These are phyloP conservation scores for Aspergillus sp. DNA, from an alignment of 2,329 filamentous ascomycete species.

Conservation along the genomic window DNA sequence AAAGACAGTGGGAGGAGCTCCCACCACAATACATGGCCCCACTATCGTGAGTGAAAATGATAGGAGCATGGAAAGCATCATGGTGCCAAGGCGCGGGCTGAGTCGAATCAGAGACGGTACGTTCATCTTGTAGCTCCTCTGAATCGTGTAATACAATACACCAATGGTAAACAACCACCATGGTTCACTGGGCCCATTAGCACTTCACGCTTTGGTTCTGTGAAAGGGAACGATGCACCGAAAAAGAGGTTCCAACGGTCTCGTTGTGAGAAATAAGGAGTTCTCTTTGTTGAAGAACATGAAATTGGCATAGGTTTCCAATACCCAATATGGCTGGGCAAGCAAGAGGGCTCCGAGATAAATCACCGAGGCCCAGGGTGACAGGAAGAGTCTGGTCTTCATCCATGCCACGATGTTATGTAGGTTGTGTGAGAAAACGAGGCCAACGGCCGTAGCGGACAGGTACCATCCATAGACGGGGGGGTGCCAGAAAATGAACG, in stretches of 20 bases:
- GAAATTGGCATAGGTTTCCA: conserved; percentile 66
- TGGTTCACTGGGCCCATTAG: background rate
- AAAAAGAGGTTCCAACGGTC: background rate
- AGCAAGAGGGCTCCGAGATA: background rate
- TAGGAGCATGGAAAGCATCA: background rate
- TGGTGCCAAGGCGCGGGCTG: background rate
- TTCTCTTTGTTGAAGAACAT: conserved; percentile 59
- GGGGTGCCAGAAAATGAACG: conserved; percentile 57
- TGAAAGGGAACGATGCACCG: background rate
- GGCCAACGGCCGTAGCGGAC: conserved; percentile 58
- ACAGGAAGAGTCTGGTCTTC: conserved; percentile 43
- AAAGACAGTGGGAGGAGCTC: background rate
- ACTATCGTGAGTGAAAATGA: background rate
- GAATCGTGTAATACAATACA: background rate
- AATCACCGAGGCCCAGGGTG: background rate
- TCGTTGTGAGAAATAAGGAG: background rate
- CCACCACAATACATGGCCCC: background rate
- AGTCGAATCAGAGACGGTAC: background rate
- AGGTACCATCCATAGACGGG: conserved; percentile 64
- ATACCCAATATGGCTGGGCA: background rate
- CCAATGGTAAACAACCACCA: background rate
- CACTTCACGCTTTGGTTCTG: background rate
- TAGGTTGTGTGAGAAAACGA: conserved; percentile 62
- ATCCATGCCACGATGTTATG: conserved; percentile 68
- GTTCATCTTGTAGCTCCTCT: background rate